Conservation (phyloP, 2,329 filamentous ascomycete species). For the Diaporthe humulicola region DNA sequence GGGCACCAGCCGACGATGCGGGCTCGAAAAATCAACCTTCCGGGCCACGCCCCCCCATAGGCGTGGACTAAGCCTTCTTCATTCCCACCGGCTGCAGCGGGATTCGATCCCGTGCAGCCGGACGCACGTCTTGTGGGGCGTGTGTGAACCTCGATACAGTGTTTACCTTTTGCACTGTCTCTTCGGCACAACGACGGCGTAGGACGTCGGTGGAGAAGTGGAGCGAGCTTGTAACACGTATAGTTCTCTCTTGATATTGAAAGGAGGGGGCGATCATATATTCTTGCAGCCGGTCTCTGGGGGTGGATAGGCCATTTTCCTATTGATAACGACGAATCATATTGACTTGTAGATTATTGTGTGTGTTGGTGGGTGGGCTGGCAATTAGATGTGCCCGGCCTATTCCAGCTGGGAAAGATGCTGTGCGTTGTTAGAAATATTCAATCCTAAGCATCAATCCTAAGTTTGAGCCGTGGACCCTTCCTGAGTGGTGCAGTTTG, state of each 20-base stretch:
- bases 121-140: conserved; percentile 18
- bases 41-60: conserved; percentile 1
- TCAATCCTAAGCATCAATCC: neutral
- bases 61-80: conserved; percentile 3
- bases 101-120: conserved; percentile 18
- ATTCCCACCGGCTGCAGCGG: conserved; percentile 15
- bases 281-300: neutral
- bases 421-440: neutral
- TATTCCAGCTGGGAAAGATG: neutral
- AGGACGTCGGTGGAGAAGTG: conserved; percentile 1
- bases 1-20: neutral
- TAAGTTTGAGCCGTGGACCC: neutral
- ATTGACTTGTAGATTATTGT: neutral
- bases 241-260: neutral
- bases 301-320: neutral
- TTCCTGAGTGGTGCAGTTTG: neutral
- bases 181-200: neutral
- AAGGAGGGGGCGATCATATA: neutral
- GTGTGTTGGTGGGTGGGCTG: neutral
- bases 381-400: neutral
- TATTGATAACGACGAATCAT: neutral
- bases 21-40: neutral
- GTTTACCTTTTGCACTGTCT: neutral
- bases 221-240: neutral
- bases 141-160: neutral